Evolutionary conservation across 176 grass and related monocot genomes (phyloP).

Genomic region (Typha latifolia): DNA sequence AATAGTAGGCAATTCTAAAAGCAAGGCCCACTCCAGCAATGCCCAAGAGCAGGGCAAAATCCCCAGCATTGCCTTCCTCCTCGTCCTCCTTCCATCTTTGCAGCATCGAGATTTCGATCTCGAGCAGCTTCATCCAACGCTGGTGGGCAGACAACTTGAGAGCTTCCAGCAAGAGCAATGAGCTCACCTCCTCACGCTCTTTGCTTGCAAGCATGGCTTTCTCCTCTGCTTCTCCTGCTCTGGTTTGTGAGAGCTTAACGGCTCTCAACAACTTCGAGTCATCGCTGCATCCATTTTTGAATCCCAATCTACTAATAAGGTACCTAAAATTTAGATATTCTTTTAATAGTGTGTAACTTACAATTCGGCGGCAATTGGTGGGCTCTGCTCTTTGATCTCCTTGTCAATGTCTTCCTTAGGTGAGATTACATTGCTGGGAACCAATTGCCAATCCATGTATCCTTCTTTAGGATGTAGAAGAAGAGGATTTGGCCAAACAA

Average conservation of each 20-base stretch:
- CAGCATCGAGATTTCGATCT: conserved; percentile 2
- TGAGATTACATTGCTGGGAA: too few relatives aligned
- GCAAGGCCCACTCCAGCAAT: neutral
- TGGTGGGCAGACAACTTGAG: neutral
- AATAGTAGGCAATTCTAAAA: neutral
- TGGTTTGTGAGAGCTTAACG: neutral
- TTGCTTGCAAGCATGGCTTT: neutral
- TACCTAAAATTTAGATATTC: neutral
- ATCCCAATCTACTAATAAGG: neutral
- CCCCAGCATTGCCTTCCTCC: neutral
- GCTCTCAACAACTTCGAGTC: conserved; percentile 1
- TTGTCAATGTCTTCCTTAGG: too few relatives aligned
- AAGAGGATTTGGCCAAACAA: too few relatives aligned
- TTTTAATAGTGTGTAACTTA: too few relatives aligned
- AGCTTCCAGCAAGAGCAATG: neutral
- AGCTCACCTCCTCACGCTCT: neutral
- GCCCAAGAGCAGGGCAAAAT: neutral
- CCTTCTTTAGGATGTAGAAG: too few relatives aligned
- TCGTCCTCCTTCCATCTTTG: neutral
- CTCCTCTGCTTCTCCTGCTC: conserved; percentile 9
- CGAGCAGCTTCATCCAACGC: conserved; percentile 5
- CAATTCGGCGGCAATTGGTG: too few relatives aligned
- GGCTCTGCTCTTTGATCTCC: too few relatives aligned
- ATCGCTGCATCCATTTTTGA: neutral
- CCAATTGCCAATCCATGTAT: too few relatives aligned